Percentiles rank a stretch among this genome's conserved stretches.
Conservation (phyloP, 169 alveolate species). For the Cryptosporidium meleagridis region DNA sequence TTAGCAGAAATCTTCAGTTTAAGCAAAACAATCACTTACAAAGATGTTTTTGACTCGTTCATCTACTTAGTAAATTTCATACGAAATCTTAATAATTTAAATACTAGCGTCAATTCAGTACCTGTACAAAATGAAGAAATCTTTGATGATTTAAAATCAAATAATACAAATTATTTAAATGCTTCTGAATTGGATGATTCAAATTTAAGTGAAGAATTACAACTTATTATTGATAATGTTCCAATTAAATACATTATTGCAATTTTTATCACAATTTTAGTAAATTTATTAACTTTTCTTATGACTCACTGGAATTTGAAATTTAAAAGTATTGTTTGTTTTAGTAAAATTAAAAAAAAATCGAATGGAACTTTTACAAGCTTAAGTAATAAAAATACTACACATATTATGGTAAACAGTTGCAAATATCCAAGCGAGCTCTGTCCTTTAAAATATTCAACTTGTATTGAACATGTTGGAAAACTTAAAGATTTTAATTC, state of each 20-base stretch:
- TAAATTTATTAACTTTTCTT: conserved; percentile 6
- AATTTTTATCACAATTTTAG: neutral
- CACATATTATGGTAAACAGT: conserved; percentile 36
- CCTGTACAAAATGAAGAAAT: neutral
- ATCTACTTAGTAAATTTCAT: conserved; percentile 7
- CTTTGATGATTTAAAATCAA: neutral
- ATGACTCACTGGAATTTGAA: conserved; percentile 59
- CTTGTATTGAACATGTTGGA: conserved; percentile 24
- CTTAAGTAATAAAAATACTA: neutral
- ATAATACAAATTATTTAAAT: neutral
- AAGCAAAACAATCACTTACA: conserved; percentile 3
- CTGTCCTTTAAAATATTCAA: conserved; percentile 37
- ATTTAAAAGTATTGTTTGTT: conserved; percentile 29
- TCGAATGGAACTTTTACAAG: neutral
- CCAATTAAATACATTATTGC: neutral
- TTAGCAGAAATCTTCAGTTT: neutral
- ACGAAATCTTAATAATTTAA: neutral
- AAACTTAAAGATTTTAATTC: neutral
- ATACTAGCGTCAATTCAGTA: neutral
- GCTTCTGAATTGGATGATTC: neutral
- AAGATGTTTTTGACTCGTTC: conserved; percentile 1
- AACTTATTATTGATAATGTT: conserved; percentile 24
- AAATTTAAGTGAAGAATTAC: conserved; percentile 23
- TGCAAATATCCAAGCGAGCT: conserved; percentile 5
- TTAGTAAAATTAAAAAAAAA: neutral